Evolutionary conservation across 768 basidiomycete species (phyloP).

Genomic region (Rhizopogon roseolus): DNA sequence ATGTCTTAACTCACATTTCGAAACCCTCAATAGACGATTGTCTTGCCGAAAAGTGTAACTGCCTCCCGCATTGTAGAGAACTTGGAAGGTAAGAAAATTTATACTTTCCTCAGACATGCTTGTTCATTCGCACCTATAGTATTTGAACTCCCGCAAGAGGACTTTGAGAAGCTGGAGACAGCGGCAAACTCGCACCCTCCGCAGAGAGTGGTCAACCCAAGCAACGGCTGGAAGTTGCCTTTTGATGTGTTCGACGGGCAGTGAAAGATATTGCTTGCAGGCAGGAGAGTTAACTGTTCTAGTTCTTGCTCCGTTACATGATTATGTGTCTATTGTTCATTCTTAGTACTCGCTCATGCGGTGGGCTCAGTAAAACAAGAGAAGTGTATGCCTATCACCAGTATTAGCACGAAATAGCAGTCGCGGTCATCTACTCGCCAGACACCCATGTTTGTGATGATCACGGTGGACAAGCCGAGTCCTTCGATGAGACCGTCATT

Average conservation of each 20-base stretch:
- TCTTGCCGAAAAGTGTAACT: slow-evolving; percentile 75
- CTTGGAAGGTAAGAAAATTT: slow-evolving; percentile 43
- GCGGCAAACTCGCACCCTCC: slow-evolving; percentile 31
- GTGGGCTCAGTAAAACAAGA: no score
- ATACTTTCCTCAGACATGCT: not conserved
- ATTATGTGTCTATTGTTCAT: not conserved
- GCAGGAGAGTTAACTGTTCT: not conserved
- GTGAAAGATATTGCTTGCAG: slow-evolving; percentile 1
- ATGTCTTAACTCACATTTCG: not conserved
- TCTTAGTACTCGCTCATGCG: not conserved
- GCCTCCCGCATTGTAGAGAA: slow-evolving; percentile 67
- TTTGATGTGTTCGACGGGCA: slow-evolving; percentile 60
- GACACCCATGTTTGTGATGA: no score
- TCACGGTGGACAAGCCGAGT: no score
- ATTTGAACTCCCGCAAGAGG: slow-evolving; percentile 29
- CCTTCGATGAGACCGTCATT: no score
- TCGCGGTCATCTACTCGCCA: no score
- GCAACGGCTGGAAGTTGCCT: slow-evolving; percentile 52
- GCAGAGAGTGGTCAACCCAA: slow-evolving; percentile 52
- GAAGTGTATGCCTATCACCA: no score
- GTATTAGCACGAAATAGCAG: no score
- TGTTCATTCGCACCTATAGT: slow-evolving; percentile 12
- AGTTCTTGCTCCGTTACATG: not conserved
- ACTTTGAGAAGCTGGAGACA: slow-evolving; percentile 36
- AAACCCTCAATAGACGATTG: slow-evolving; percentile 43